Evolutionary conservation across 306 rosid species (phyloP).

Genomic region (Lathyrus sativus): DNA sequence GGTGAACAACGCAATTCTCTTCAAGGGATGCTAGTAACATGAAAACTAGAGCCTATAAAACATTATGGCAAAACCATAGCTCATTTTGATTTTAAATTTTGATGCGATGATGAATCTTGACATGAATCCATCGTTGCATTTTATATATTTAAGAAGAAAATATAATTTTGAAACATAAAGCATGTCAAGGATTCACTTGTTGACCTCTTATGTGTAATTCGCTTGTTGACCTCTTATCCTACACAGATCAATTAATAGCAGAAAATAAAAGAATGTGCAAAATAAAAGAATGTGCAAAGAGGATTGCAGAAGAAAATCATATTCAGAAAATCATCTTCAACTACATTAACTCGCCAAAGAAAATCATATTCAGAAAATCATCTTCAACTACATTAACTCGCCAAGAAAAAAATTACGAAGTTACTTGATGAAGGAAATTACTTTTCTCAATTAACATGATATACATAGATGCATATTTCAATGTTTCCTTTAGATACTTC

Average conservation of each 20-base stretch:
- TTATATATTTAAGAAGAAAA: slow-evolving; percentile 2
- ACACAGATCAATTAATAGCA: neutral
- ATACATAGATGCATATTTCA: slow-evolving; percentile 1
- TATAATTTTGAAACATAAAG: neutral
- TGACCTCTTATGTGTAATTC: neutral
- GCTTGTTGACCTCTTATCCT: neutral
- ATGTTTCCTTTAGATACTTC: slow-evolving; percentile 8
- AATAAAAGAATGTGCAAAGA: slow-evolving; percentile 1
- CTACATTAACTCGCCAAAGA: neutral
- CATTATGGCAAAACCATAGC: slow-evolving; percentile 7
- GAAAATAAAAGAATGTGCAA: slow-evolving; percentile 2
- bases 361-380: slow-evolving; percentile 4
- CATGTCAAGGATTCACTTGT: neutral
- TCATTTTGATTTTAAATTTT: neutral
- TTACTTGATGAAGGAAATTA: neutral
- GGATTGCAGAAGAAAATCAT: neutral
- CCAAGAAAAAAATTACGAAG: neutral
- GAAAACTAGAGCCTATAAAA: slow-evolving; percentile 3
- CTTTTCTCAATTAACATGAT: slow-evolving; percentile 16
- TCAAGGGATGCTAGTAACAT: neutral
- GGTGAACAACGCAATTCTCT: neutral
- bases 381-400: slow-evolving; percentile 1
- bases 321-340: neutral
- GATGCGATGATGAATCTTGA: slow-evolving; percentile 7
- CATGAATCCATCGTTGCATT: neutral